These are phyloP conservation scores for Ashbya aceris DNA, from an alignment of 1,139 yeast genomes.

Conservation along the genomic window DNA sequence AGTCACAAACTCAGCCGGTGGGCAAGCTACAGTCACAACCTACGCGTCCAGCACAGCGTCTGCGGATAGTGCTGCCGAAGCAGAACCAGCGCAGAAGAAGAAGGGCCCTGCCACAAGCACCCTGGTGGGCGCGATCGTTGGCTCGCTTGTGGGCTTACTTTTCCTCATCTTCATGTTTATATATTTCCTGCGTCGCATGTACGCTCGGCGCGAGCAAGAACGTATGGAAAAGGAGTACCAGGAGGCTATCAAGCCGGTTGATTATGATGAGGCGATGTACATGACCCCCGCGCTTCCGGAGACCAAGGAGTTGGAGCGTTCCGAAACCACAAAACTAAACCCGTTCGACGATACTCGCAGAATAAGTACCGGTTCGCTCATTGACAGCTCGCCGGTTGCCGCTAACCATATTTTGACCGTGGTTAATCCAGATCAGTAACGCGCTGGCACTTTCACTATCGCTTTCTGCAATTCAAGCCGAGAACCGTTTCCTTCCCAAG, in stretches of 20 bases:
- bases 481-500: no score
- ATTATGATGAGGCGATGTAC: slow-evolving; percentile 18
- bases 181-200: slow-evolving; percentile 23
- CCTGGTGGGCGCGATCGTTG: slow-evolving; percentile 31
- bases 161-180: slow-evolving; percentile 20
- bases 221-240: slow-evolving; percentile 32
- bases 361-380: slow-evolving; percentile 25
- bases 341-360: slow-evolving; percentile 29
- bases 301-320: slow-evolving; percentile 1
- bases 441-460: neutral
- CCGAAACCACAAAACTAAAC: slow-evolving; percentile 9
- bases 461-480: no score
- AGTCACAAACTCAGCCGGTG: neutral
- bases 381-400: slow-evolving; percentile 12
- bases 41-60: slow-evolving; percentile 24
- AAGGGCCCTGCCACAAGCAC: slow-evolving; percentile 19
- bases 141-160: slow-evolving; percentile 28
- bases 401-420: slow-evolving; percentile 23
- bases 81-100: neutral
- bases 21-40: neutral
- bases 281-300: slow-evolving; percentile 4
- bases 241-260: slow-evolving; percentile 31
- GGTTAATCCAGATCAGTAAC: slow-evolving; percentile 28
- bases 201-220: slow-evolving; percentile 28
- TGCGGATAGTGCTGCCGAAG: slow-evolving; percentile 15